phyloP scores from a whole-genome alignment of 345 rosid genomes.

The Gossypium ekmanianum region DNA sequence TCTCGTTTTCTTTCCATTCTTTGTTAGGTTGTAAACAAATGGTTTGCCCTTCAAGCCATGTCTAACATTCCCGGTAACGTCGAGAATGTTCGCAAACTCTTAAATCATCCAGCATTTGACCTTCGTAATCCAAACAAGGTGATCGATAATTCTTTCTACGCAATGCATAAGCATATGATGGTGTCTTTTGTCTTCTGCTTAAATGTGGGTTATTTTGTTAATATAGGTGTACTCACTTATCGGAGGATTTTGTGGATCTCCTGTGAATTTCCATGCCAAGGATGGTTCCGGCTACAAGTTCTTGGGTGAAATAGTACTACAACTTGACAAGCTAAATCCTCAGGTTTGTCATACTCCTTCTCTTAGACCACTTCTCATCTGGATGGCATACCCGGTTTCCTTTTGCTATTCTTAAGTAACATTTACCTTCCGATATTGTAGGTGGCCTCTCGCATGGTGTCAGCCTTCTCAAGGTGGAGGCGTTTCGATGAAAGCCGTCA shows the following conservation, averaged over 20 bases:
- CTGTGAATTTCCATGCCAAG: slow-evolving; percentile 89
- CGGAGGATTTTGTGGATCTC: slow-evolving; percentile 81
- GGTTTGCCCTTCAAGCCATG: slow-evolving; percentile 93
- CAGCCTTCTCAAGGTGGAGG: slow-evolving; percentile 98
- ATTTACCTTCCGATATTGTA: slow-evolving; percentile 20
- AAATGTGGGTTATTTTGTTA: background rate
- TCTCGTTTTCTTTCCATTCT: background rate
- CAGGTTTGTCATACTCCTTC: slow-evolving; percentile 45
- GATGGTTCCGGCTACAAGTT: slow-evolving; percentile 96
- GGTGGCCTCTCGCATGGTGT: slow-evolving; percentile 97
- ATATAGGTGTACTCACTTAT: slow-evolving; percentile 75
- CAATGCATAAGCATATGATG: background rate
- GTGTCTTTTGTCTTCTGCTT: background rate
- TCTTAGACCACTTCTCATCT: background rate
- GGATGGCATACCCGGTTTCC: background rate
- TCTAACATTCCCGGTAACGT: slow-evolving; percentile 83
- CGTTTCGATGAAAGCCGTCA: slow-evolving; percentile 84
- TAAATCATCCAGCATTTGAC: slow-evolving; percentile 87
- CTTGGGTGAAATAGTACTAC: slow-evolving; percentile 86
- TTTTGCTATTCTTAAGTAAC: background rate
- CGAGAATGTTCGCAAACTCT: slow-evolving; percentile 67
- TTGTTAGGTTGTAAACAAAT: slow-evolving; percentile 85
- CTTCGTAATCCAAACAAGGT: slow-evolving; percentile 92
- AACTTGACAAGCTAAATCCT: slow-evolving; percentile 90
- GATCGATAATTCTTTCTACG: background rate